Conservation (phyloP, 1,284 basidiomycete species). For the Pyrrhoderma lamaoense region DNA sequence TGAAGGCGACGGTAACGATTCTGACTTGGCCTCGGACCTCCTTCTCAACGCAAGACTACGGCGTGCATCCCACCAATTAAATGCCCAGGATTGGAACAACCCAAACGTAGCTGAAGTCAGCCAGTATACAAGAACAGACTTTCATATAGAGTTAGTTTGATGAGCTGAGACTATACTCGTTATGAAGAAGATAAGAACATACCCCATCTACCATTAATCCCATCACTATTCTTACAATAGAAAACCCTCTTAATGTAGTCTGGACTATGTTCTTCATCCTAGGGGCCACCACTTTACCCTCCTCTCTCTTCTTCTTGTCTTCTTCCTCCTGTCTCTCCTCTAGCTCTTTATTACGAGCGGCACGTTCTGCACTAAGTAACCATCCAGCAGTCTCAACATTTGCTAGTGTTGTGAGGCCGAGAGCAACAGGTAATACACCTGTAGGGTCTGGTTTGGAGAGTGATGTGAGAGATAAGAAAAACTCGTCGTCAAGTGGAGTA, state of each 20-base stretch:
- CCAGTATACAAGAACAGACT: slow-evolving; percentile 83
- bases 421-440: slow-evolving; percentile 56
- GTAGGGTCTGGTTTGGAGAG: slow-evolving; percentile 67
- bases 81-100: slow-evolving; percentile 68
- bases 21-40: too few species aligned
- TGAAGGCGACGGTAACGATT: too few species aligned
- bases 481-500: slow-evolving; percentile 63
- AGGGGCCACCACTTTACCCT: slow-evolving; percentile 23
- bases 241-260: slow-evolving; percentile 50
- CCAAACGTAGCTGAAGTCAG: slow-evolving; percentile 76
- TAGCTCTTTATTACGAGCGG: slow-evolving; percentile 31
- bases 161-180: too few species aligned
- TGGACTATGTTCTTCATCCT: slow-evolving; percentile 53
- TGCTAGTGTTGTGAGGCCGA: slow-evolving; percentile 68
- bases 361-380: slow-evolving; percentile 49
- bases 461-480: slow-evolving; percentile 65
- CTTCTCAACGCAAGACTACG: slow-evolving; percentile 21
- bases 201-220: slow-evolving; percentile 78
- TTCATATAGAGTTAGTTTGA: too few species aligned
- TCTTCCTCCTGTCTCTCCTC: slow-evolving; percentile 36
- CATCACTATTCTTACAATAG: slow-evolving; percentile 67
- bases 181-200: slow-evolving; percentile 26
- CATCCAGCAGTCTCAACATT: slow-evolving; percentile 72
- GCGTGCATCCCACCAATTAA: slow-evolving; percentile 56
- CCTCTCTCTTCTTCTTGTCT: slow-evolving; percentile 36